phyloP scores from a whole-genome alignment of 2,329 filamentous ascomycete species.

The Aspergillus ochraceus region DNA sequence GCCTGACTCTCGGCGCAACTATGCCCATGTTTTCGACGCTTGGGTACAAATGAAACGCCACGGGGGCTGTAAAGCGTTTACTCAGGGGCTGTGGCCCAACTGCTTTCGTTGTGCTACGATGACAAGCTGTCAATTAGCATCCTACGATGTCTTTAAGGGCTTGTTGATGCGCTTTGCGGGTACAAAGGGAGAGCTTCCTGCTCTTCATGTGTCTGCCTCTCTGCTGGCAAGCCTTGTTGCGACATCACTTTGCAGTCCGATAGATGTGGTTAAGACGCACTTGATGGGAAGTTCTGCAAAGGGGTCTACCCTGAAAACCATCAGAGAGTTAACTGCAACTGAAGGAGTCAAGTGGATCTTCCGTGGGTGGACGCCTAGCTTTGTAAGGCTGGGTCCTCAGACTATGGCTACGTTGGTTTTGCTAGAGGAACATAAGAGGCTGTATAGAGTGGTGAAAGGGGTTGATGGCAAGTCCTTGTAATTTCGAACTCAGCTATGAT shows the following conservation, averaged over 20 bases:
- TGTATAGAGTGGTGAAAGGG: constrained; percentile 53
- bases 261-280: constrained; percentile 86
- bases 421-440: constrained; percentile 80
- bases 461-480: background rate
- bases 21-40: constrained; percentile 24
- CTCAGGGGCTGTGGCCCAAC: constrained; percentile 66
- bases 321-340: constrained; percentile 66
- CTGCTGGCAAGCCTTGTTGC: constrained; percentile 80
- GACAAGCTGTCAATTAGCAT: constrained; percentile 81
- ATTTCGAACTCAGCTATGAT: background rate
- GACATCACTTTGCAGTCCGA: constrained; percentile 79
- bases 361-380: constrained; percentile 81
- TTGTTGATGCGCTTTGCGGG: constrained; percentile 66
- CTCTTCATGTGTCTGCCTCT: constrained; percentile 75
- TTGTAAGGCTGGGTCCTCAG: constrained; percentile 63
- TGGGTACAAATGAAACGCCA: constrained; percentile 23
- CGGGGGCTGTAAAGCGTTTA: constrained; percentile 22
- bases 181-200: constrained; percentile 65
- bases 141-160: constrained; percentile 79
- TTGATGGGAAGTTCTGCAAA: constrained; percentile 64
- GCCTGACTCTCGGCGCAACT: constrained; percentile 18
- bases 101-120: constrained; percentile 78
- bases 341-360: constrained; percentile 84
- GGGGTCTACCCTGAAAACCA: constrained; percentile 56
- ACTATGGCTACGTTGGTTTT: constrained; percentile 87